Conservation (phyloP, 805 yeast species). For the Peterozyma toletana region DNA sequence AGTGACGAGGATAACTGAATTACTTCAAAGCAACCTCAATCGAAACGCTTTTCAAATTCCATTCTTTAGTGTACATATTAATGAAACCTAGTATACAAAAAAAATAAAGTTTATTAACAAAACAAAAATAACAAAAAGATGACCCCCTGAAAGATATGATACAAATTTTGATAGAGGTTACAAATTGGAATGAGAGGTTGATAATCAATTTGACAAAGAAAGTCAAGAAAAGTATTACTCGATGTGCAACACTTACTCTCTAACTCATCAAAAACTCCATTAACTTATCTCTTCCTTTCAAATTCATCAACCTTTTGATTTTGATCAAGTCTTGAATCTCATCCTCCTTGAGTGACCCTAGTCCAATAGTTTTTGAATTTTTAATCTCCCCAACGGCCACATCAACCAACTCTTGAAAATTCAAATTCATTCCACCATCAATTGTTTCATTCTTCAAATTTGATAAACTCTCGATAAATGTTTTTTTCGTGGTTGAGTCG, state of each 20-base stretch:
- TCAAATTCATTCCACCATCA: conserved; percentile 26
- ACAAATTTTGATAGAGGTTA: conserved; percentile 18
- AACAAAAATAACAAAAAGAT: no score
- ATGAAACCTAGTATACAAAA: no score
- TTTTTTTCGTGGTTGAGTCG: conserved; percentile 17
- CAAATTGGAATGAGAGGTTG: conserved; percentile 23
- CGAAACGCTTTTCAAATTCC: no score
- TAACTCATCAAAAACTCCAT: conserved; percentile 43
- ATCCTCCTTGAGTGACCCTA: conserved; percentile 17
- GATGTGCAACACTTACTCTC: background rate
- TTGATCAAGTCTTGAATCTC: conserved; percentile 47
- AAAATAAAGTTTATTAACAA: no score
- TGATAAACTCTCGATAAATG: conserved; percentile 23
- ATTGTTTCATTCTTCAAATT: conserved; percentile 24
- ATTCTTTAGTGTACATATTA: no score
- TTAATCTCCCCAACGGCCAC: conserved; percentile 24
- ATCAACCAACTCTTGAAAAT: conserved; percentile 40
- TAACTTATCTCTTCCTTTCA: conserved; percentile 65
- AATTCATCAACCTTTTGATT: conserved; percentile 53
- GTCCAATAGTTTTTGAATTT: conserved; percentile 5
- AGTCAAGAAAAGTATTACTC: no score
- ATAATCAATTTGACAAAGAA: conserved; percentile 5
- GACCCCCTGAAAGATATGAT: background rate
- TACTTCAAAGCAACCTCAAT: no score
- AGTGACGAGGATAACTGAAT: conserved; percentile 10